Base-by-base conservation (phyloP, 78 protist genomes). In the Guillardia theta region DNA sequence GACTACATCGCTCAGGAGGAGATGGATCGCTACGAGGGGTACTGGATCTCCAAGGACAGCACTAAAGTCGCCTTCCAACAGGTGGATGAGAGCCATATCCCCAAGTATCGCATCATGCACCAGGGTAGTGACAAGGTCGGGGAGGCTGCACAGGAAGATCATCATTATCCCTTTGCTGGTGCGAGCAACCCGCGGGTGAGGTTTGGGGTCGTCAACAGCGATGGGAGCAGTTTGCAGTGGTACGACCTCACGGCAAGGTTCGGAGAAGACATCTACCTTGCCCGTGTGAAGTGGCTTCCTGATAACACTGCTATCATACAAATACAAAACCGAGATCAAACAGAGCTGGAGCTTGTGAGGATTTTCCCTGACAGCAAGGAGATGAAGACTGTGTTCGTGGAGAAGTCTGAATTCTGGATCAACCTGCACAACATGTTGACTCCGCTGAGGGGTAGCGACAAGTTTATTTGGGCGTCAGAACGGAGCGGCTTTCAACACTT, bases 1-100 rank as follows among this genome's bases (percentile, higher is more conserved):
- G 93, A 90, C 48, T 90, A 48, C 93, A 45, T 88, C 24, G 93
- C 93, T 36, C 93, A 88, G 93, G 93, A 90, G 78, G 93, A 90
- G 93, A 90, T 90, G 93, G 46, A 90, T 48, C 70, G 93, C 33
- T 78, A 78, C 48, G 90, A 78, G 90, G 90, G 90, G 37, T 78
- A 78, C 90, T 78, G 90, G 90, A 78, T 78, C 90, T 78, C 90
- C 43, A 27, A 46, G 43, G 90, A 78, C 90, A 43, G 53, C 50
- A 44, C 90, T 30, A 78, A 24, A 36, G 18, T 18, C 43, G 90
- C 90, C 90, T 78, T 78, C 48, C 53, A 78, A n/a, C 50, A 78
- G 48, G 90, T 78, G 50, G 90, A 78, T 30, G 90, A 78, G 48
- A 18, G 48, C 44, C 10, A 24, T n/a, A 30, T 78, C 41, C 45